Base-by-base conservation (phyloP, 1,284 basidiomycete genomes). In the Puccinia polysora region DNA sequence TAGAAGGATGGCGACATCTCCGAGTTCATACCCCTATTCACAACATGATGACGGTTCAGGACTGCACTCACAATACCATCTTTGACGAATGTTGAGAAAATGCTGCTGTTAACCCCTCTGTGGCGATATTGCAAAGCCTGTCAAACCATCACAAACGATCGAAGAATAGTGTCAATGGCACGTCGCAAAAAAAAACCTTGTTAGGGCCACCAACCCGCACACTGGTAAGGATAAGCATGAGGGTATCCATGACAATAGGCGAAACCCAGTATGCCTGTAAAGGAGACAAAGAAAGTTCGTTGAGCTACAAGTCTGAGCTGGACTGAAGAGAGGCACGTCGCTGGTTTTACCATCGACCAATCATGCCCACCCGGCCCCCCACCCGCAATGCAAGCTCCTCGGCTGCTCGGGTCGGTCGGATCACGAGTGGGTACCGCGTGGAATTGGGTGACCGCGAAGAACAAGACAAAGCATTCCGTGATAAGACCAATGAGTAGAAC, bases 201-300 rank as follows among this genome's bases (percentile, higher is more conserved):
- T n/a, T n/a, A n/a, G n/a, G 28, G 10, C 30, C 8, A 55, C 56
- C n/a, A 10, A 71, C 68, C 23, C 68, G 58, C 28, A 71, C 55
- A 63, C 58, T 62, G 18, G 58, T 71, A 25, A 71, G 56, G 12
- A 71, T 40, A 7, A 71, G 49, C 68, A 71, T 71, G 58, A 71
- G 32, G 5, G 68, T 62, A 40, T 71, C 68, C 68, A 71, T 71
- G 14, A 71, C 59, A 25, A 71, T 71, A 28, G 68, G 68, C 12
- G 68, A 71, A 52, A 71, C 68, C 68, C 68, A 71, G 38, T 71
- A 71, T 40, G 68, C 68, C 68, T 71, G 20, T n/a, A 34, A 50
- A 10, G 32, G 23, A 32, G n/a, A 38, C 6, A 32, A 38, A 40
- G n/a, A 47, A 69, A n/a, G n/a, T n/a, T n/a, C n/a, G n/a, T n/a